Conservation (phyloP, 176 grass and related monocot genomes). For the Musa troglodytarum region DNA sequence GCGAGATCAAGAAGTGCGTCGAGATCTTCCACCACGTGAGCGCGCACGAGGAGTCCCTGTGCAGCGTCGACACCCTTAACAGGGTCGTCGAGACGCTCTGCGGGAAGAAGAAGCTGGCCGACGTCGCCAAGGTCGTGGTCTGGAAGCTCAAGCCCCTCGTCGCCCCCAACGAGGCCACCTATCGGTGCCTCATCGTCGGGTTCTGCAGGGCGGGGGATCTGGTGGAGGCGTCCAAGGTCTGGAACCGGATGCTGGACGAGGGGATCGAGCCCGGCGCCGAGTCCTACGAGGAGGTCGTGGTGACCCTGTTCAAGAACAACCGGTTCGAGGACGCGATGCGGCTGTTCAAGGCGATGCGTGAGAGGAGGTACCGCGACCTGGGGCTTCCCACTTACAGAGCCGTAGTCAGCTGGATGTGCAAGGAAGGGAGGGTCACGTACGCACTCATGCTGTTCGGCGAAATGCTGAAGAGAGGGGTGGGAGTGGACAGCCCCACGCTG, state of each 20-base stretch:
- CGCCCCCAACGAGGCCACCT: conserved; percentile 30
- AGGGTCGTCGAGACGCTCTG: conserved; percentile 35
- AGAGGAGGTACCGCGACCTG: conserved; percentile 17
- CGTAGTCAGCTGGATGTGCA: conserved; percentile 55
- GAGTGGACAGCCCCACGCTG: conserved; percentile 38
- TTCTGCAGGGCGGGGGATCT: conserved; percentile 54
- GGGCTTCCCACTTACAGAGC: conserved; percentile 30
- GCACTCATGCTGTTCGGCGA: conserved; percentile 57
- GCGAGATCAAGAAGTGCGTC: conserved; percentile 56
- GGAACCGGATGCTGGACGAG: conserved; percentile 47
- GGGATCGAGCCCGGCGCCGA: conserved; percentile 37
- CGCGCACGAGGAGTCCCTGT: conserved; percentile 3
- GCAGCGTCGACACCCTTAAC: conserved; percentile 25
- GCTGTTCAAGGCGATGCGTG: conserved; percentile 55
- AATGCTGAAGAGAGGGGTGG: conserved; percentile 67
- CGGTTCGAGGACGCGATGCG: conserved; percentile 47
- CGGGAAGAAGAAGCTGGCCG: conserved; percentile 42
- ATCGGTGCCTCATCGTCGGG: conserved; percentile 38
- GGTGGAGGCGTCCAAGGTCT: conserved; percentile 49
- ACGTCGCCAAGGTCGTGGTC: conserved; percentile 55
- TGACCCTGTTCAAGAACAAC: conserved; percentile 69
- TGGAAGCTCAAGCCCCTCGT: conserved; percentile 46
- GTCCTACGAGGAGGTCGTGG: conserved; percentile 54
- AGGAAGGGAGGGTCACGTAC: conserved; percentile 46
- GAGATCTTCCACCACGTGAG: conserved; percentile 28